Base-by-base conservation (phyloP, 352 stramenopile species). In the Pythium dissotocum region DNA sequence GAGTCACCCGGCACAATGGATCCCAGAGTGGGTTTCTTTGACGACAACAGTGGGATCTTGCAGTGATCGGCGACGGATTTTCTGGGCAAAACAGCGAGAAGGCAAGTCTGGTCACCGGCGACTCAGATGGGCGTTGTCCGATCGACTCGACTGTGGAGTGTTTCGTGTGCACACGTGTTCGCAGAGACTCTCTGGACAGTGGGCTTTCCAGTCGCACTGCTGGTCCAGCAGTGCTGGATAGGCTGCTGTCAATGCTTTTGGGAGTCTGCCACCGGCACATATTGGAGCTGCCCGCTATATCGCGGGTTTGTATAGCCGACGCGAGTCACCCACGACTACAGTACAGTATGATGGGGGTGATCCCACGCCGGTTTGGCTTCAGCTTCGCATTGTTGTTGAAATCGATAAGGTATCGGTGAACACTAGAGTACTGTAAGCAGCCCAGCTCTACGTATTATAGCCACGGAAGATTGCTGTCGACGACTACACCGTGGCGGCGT, bases 41-140 rank as follows among this genome's bases (percentile, higher is more conserved):
- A 52, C 44, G 44, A 52, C 44, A 52, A 30, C 44, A 52, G 44
- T 52, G 44, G 44, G 44, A 52, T 24, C 4, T 9, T 0, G 6
- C 44, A 32, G 44, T 52, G 44, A 52, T 52, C 44, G 44, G 44
- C 44, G 44, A 30, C 42, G 42, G 42, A 51, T 28, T 51, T 51
- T 51, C 42, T 51, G 42, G 44, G 44, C 44, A 24, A 52, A 4
- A 24, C 7, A 52, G 2, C 44, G 18, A 52, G 44, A 52, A 30
- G 7, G 44, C 44, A 24, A 52, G 44, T 32, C 44, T 24, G 21
- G 44, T 30, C 16, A 32, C 44, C 2, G 6, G 16, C 44, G 44
- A 52, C 44, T 52, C 44, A 52, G 44, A 52, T 52, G 44, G 13
- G 44, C n/a, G 44, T 52, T 52, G 44, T 52, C 44, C 9, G 18